A percentile compares a stretch with the other conserved stretches of the same genome.
Evolutionary conservation across 176 grass and related monocot genomes (phyloP).

Genomic region (Oropetium thomaeum): DNA sequence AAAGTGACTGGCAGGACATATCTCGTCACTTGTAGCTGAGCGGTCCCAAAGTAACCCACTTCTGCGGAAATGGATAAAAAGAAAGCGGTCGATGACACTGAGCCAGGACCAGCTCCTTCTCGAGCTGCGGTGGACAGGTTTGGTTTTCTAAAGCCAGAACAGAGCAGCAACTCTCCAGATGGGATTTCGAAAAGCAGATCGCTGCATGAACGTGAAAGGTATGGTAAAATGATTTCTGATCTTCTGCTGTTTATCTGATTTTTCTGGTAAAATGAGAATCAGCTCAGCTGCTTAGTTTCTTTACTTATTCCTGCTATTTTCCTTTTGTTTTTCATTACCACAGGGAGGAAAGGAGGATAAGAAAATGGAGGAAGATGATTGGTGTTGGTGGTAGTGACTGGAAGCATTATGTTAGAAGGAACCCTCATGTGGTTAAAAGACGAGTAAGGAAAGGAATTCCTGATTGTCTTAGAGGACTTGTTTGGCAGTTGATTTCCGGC

Average conservation of each 20-base stretch:
- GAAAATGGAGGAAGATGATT: constrained; percentile 99
- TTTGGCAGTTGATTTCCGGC: constrained; percentile 98
- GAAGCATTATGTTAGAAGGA: constrained; percentile 90
- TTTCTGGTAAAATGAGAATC: background rate
- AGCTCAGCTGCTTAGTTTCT: constrained; percentile 1
- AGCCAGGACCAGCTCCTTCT: constrained; percentile 48
- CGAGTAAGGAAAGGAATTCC: constrained; percentile 95
- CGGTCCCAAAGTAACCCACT: background rate
- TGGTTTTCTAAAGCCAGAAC: constrained; percentile 69
- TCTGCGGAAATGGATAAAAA: constrained; percentile 69
- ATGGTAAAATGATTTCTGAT: constrained; percentile 4
- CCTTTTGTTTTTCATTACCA: constrained; percentile 12
- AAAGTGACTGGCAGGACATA: background rate
- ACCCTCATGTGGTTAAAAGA: constrained; percentile 86
- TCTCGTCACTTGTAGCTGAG: background rate
- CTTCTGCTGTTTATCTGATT: background rate
- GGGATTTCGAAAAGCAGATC: constrained; percentile 44
- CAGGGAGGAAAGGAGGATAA: constrained; percentile 85
- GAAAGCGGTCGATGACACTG: constrained; percentile 42
- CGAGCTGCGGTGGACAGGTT: constrained; percentile 57
- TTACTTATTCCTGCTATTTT: background rate
- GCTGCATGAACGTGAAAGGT: constrained; percentile 56
- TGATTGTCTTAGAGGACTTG: constrained; percentile 91
- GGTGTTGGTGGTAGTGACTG: constrained; percentile 89
- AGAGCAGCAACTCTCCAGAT: constrained; percentile 43